Evolutionary conservation across 306 rosid genomes (phyloP), one percentile per base, ranked within the genome.

Genomic region (Rosa chinensis): DNA sequence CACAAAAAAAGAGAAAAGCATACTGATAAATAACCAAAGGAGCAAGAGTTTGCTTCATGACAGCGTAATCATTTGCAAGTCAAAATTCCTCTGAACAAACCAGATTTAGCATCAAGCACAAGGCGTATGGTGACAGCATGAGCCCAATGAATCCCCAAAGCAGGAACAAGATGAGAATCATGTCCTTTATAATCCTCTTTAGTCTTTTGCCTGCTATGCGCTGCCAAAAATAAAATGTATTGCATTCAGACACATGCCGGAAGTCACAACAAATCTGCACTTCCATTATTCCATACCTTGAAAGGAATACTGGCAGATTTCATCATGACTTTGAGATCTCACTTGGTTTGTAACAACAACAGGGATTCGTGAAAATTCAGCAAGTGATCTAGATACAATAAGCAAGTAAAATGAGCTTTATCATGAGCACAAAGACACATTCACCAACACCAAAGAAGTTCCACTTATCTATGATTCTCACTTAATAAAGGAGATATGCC

Each of bases 81-180:
- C 5, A 66, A 44, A 14, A 32, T 21, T 39, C 16, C 62, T 62
- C 40, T 72, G 14, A 37, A 35, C 83, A 23, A 74, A 94, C 99
- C 99, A 82, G 92, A 89, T 85, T 82, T 87, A 80, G 97, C 79
- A 82, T 92, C 97, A 82, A 94, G 97, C 79, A 94, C 93, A 70
- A 94, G 91, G 66, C 97, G 97, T 74, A 94, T 87, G 85, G 99
- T 92, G 80, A 89, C 97, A 44, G 99, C 88, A 89, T 92, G 99
- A 85, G 99, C 97, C 97, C 99, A 94, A 59, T 93, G 86, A 86
- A 91, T 84, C 32, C 98, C 98, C 94, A 94, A 84, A 74, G 97
- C 98, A 82, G 97, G 94, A 85, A 94, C 97, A 79, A 94, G 94
- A 84, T 88, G 93, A 88, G 93, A 92, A 70, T 89, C 97, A 76